A percentile compares a stretch with the other conserved stretches of the same genome.
Evolutionary conservation across 176 grass and related monocot species (phyloP).

Genomic region (Juncus inflexus): DNA sequence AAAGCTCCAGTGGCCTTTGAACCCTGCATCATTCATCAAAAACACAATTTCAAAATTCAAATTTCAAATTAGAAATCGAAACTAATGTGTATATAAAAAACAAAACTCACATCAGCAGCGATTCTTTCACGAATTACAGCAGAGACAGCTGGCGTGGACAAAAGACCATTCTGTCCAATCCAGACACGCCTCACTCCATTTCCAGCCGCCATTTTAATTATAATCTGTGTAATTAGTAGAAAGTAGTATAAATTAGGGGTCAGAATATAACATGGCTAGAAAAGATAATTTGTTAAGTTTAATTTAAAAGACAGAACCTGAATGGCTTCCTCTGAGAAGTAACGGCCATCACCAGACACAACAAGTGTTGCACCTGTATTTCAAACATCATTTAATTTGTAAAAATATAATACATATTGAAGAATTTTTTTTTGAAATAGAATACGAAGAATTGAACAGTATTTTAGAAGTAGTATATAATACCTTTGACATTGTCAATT

Average conservation of each 20-base stretch:
- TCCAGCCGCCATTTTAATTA: slow-evolving; percentile 94
- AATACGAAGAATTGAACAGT: neutral
- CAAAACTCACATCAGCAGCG: slow-evolving; percentile 75
- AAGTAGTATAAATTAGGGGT: neutral
- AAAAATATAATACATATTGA: slow-evolving; percentile 1
- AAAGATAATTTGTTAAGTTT: neutral
- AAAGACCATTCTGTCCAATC: slow-evolving; percentile 78
- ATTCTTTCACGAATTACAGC: slow-evolving; percentile 87
- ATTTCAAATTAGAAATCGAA: neutral
- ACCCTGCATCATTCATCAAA: slow-evolving; percentile 48
- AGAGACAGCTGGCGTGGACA: slow-evolving; percentile 97
- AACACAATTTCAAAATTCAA: neutral
- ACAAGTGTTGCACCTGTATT: slow-evolving; percentile 86
- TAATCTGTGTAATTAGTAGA: slow-evolving; percentile 51
- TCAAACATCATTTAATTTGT: slow-evolving; percentile 6
- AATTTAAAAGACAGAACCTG: slow-evolving; percentile 36
- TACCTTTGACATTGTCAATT: slow-evolving; percentile 81
- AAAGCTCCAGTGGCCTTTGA: slow-evolving; percentile 91
- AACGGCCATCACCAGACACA: slow-evolving; percentile 97
- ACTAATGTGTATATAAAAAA: slow-evolving; percentile 27
- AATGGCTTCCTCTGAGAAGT: slow-evolving; percentile 97
- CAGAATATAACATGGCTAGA: neutral
- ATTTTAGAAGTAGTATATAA: neutral
- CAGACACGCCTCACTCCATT: slow-evolving; percentile 94
- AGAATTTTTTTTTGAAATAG: neutral